These are phyloP conservation scores for Trypanosomatidae sp. DNA, from an alignment of 208 protist genomes.

Conservation along the genomic window DNA sequence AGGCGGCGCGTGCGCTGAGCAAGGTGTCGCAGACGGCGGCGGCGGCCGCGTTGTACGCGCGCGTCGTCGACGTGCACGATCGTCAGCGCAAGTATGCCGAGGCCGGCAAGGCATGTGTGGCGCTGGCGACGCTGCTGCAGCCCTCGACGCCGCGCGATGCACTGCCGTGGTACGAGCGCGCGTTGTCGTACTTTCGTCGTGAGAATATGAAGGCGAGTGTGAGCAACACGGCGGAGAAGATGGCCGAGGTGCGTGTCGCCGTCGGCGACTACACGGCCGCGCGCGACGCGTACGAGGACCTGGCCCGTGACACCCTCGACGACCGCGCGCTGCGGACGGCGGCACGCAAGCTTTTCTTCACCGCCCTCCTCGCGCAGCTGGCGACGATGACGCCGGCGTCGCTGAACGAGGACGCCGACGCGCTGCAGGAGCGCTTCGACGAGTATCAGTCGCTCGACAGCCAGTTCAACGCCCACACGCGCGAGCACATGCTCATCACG, in stretches of 20 bases:
- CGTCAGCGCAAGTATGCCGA: conserved; percentile 37
- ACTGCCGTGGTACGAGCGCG: conserved; percentile 53
- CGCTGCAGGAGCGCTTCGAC: conserved; percentile 63
- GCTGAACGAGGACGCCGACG: conserved; percentile 44
- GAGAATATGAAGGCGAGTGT: conserved; percentile 59
- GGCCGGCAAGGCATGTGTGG: conserved; percentile 55
- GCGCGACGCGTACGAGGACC: conserved; percentile 47
- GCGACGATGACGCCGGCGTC: conserved; percentile 40
- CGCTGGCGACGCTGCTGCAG: conserved; percentile 44
- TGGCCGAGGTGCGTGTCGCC: conserved; percentile 59
- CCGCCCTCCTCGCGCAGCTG: conserved; percentile 56
- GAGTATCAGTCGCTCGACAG: conserved; percentile 78
- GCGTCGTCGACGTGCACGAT: conserved; percentile 52
- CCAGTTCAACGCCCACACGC: conserved; percentile 72
- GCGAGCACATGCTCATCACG: conserved; percentile 79
- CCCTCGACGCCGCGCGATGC: conserved; percentile 32
- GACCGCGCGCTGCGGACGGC: conserved; percentile 46
- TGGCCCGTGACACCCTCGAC: conserved; percentile 59
- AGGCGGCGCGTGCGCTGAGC: conserved; percentile 34
- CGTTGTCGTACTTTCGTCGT: conserved; percentile 43
- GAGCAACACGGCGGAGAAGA: conserved; percentile 47
- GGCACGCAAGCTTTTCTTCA: conserved; percentile 74
- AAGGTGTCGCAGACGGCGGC: conserved; percentile 30
- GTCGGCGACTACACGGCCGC: conserved; percentile 51
- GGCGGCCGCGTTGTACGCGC: conserved; percentile 15